Conservation (phyloP, 176 grass and related monocot genomes). For the Guadua angustifolia region DNA sequence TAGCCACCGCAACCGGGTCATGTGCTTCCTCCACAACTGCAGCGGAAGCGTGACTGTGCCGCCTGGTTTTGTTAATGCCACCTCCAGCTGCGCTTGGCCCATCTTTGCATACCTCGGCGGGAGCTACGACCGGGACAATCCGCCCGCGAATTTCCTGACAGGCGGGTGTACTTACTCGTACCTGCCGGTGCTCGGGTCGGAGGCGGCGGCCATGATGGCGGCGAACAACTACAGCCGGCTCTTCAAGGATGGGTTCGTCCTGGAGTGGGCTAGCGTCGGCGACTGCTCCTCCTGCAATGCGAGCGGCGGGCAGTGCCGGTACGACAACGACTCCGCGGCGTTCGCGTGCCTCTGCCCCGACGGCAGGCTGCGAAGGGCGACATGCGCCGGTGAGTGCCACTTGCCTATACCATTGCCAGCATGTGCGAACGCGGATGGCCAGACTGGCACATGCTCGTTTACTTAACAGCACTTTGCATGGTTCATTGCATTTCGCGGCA, state of each 20-base stretch:
- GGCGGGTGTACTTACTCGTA: background rate
- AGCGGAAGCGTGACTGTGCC: background rate
- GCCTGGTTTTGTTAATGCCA: background rate
- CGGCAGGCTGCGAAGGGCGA: background rate
- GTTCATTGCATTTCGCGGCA: background rate
- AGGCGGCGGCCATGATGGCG: background rate
- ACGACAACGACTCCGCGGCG: background rate
- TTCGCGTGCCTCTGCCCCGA: constrained; percentile 62
- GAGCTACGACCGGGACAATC: background rate
- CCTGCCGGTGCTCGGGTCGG: constrained; percentile 46
- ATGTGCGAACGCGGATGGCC: background rate
- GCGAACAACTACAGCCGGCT: constrained; percentile 40
- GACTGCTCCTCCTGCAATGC: background rate
- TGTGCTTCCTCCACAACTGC: constrained; percentile 65
- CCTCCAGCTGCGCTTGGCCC: fast-evolving
- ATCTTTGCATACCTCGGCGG: constrained; percentile 38
- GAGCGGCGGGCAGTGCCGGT: constrained; percentile 58
- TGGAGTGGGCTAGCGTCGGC: constrained; percentile 43
- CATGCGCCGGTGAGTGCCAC: constrained; percentile 50
- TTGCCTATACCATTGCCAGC: background rate
- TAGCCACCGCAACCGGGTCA: constrained; percentile 28
- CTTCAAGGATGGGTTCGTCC: constrained; percentile 51
- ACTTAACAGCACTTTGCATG: too few species aligned
- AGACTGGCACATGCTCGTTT: too few species aligned
- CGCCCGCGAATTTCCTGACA: background rate